These are phyloP conservation scores for Leucaena leucocephala DNA, from an alignment of 306 rosid genomes.

Conservation along the genomic window DNA sequence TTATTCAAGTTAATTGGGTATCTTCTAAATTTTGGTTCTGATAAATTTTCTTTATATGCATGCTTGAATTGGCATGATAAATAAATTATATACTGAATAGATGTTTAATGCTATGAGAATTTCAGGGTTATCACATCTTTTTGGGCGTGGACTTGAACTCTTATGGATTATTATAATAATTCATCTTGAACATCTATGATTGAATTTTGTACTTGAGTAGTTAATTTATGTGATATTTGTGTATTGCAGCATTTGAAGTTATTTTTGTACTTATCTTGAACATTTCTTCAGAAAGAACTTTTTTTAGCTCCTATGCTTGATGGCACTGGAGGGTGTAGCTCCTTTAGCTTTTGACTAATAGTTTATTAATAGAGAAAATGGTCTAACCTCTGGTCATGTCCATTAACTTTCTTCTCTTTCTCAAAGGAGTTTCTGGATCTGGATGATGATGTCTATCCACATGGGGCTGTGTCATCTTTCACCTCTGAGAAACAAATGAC, in stretches of 20 bases:
- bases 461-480: constrained; percentile 50
- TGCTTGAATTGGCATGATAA: neutral
- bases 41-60: neutral
- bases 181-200: neutral
- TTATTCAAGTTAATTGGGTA: neutral
- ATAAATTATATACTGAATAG: neutral
- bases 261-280: neutral
- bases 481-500: constrained; percentile 45
- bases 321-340: neutral
- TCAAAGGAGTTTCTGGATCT: constrained; percentile 71
- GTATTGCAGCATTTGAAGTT: neutral
- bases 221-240: neutral
- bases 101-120: neutral
- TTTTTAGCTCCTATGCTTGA: neutral
- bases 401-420: constrained; percentile 15
- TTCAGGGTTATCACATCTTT: neutral
- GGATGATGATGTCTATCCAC: constrained; percentile 63
- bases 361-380: neutral
- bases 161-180: neutral
- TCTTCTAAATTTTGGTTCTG: neutral
- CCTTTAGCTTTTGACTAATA: neutral
- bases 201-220: neutral
- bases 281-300: neutral
- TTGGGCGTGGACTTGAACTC: neutral
- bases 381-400: constrained; percentile 25